Base-by-base conservation (phyloP, 345 rosid genomes). In the Bretschneidera sinensis region DNA sequence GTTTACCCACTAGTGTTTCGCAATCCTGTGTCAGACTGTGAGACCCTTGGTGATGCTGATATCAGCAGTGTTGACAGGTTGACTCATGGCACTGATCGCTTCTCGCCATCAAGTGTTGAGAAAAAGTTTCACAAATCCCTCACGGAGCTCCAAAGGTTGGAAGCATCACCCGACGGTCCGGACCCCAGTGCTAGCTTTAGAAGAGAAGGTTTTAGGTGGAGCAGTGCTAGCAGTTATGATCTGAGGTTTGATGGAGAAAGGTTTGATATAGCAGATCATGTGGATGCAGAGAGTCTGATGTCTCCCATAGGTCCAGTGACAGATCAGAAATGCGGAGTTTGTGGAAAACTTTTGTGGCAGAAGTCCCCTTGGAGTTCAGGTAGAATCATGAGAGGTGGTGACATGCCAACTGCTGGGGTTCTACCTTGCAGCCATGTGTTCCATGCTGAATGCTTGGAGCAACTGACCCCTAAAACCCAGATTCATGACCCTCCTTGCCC, bases 391-490 rank as follows among this genome's bases (percentile, higher is more conserved):
- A 85, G 88, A 77, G 78, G 85, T 39, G 57, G 79, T 25, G 96
- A 89, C 72, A 81, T 87, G 92, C 96, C 95, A 24, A 69, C 67
- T 24, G 83, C 96, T 35, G 95, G 95, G 23, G 74, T 92, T n/a
- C 77, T 92, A 53, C 79, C 90, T 5, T 92, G 96, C 66, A 73
- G 89, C 54, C 98, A 92, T 21, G 85, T 87, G 49, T 92, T 78
- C 73, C 98, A 92, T 68, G 89, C 90, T 4, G 96, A 92, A 63
- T 92, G 98, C 75, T 77, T 92, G 84, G 98, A 92, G 57, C 86
- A 92, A 70, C 67, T 74, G 59, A 83, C 91, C 0, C 82, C 92
- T 17, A 82, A 86, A 58, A 62, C 73, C 55, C 84, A 92, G 66
- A 74, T 76, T 31, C 78, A 79, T 57, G 95, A 92, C 43, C 98